Evolutionary conservation across 176 grass and related monocot genomes (phyloP).

Genomic region (Musa acuminata): DNA sequence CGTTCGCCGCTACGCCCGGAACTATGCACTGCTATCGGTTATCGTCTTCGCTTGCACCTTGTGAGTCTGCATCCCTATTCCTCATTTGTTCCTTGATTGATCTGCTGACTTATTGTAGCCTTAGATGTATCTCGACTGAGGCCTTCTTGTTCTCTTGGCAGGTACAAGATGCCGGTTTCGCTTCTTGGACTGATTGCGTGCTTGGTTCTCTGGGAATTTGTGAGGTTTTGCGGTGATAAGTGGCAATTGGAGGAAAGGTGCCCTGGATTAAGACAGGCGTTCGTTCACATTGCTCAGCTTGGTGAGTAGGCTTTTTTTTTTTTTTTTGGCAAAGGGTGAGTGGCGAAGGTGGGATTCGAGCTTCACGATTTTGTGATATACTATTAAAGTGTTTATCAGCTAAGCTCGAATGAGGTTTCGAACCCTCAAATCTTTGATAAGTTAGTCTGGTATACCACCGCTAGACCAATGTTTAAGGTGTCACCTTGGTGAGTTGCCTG

Average conservation of each 20-base stretch:
- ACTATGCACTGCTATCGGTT: slow-evolving; percentile 60
- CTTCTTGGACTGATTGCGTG: slow-evolving; percentile 56
- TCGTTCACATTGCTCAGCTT: slow-evolving; percentile 34
- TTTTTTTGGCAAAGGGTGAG: too few relatives aligned
- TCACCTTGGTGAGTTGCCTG: slow-evolving; percentile 23
- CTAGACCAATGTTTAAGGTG: too few relatives aligned
- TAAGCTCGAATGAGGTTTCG: too few relatives aligned
- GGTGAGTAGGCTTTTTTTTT: slow-evolving; percentile 30
- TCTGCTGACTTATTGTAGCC: not conserved
- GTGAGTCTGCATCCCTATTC: slow-evolving; percentile 22
- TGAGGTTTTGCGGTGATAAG: slow-evolving; percentile 44
- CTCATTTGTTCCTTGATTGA: not conserved
- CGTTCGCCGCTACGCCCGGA: slow-evolving; percentile 69
- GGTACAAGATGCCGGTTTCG: slow-evolving; percentile 78
- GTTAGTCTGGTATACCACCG: too few relatives aligned
- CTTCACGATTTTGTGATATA: too few relatives aligned
- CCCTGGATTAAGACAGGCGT: slow-evolving; percentile 39
- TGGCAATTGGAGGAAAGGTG: slow-evolving; percentile 36
- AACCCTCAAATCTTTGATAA: too few relatives aligned
- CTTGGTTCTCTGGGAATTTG: slow-evolving; percentile 57
- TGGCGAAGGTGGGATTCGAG: too few relatives aligned
- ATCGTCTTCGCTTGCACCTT: slow-evolving; percentile 80
- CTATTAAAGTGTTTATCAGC: too few relatives aligned
- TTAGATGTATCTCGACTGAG: not conserved
- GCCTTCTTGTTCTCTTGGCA: slow-evolving; percentile 21